These are phyloP conservation scores for Kwoniella shandongensis DNA, from an alignment of 768 basidiomycete species.

Conservation along the genomic window DNA sequence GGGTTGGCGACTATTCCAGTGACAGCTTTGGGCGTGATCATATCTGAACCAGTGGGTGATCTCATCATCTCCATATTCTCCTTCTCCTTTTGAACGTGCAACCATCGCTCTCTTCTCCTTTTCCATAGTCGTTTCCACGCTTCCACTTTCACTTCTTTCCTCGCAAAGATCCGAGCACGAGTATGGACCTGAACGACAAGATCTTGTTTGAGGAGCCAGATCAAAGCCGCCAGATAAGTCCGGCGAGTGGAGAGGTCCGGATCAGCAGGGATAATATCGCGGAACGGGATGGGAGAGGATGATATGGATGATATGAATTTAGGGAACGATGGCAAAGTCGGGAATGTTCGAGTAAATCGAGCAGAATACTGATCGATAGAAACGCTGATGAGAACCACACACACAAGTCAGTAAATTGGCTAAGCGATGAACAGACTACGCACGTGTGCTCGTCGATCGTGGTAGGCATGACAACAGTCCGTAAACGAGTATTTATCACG, in stretches of 20 bases:
- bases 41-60: slow-evolving; percentile 19
- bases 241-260: slow-evolving; percentile 55
- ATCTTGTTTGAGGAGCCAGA: slow-evolving; percentile 88
- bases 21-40: slow-evolving; percentile 26
- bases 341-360: slow-evolving; percentile 26
- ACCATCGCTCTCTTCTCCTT: slow-evolving; percentile 40
- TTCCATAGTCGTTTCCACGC: slow-evolving; percentile 57
- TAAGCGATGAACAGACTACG: slow-evolving; percentile 9
- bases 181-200: slow-evolving; percentile 81
- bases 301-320: slow-evolving; percentile 74
- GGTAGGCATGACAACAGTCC: slow-evolving; percentile 73
- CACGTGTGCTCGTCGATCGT: slow-evolving; percentile 46
- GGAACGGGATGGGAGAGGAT: slow-evolving; percentile 66
- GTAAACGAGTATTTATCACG: slow-evolving; percentile 71
- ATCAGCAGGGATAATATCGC: slow-evolving; percentile 64
- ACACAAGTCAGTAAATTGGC: not conserved
- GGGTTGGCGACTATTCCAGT: slow-evolving; percentile 18
- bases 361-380: slow-evolving; percentile 58
- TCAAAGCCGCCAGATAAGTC: slow-evolving; percentile 74
- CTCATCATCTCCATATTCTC: not conserved
- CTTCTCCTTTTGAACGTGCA: slow-evolving; percentile 18
- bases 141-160: slow-evolving; percentile 68
- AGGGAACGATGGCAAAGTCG: slow-evolving; percentile 47
- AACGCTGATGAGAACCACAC: slow-evolving; percentile 14
- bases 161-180: slow-evolving; percentile 78